Evolutionary conservation across 2,329 filamentous ascomycete genomes (phyloP), one percentile per base, ranked within the genome.

Genomic region (Penicillium griseofulvum): DNA sequence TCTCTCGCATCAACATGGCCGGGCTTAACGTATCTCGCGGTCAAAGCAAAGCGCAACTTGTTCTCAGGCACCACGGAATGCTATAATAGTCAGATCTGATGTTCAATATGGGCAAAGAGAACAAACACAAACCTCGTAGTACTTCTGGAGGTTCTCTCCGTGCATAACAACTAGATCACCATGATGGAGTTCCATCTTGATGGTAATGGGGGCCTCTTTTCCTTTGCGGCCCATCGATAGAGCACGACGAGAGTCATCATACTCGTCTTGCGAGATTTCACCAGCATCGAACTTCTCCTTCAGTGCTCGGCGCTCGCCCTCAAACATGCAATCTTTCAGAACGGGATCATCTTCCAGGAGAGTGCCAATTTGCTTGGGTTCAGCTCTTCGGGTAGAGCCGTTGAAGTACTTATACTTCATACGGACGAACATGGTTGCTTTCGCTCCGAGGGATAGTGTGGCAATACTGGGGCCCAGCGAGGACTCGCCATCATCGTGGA

Each of bases 111-210:
- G 8, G 16, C 28, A 16, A 24, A 42, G 2, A 8, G 10, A 31
- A 29, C 3, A 34, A 12, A 7, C 11, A 55, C 65, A 48, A 60
- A 75, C 74, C 69, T 85, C 82, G 36, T 79, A 81, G 58, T 78
- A 84, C 59, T 77, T 78, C 65, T 85, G 83, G 12, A 85, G 67
- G 2, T 71, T 68, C 5, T 72, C 74, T 0, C 83, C 83, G 61
- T 83, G 77, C 83, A 85, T 85, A 9, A 85, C 71, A 0, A 84
- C 76, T 19, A 84, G 66, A 62, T 85, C 83, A 0, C 83, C 83
- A 65, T 85, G 83, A 16, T 76, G 71, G 7, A 86, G 69, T 1
- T 74, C 71, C 64, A 84, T 67, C 1, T 69, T 74, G 14, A 84
- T 70, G 10, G 72, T 52, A 2, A 63, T 57, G 8, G 65, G 66